Percentiles rank a stretch among this genome's conserved stretches.
These are phyloP conservation scores for Thymus quinquecostatus DNA, from an alignment of 257 asterid species.

Conservation along the genomic window DNA sequence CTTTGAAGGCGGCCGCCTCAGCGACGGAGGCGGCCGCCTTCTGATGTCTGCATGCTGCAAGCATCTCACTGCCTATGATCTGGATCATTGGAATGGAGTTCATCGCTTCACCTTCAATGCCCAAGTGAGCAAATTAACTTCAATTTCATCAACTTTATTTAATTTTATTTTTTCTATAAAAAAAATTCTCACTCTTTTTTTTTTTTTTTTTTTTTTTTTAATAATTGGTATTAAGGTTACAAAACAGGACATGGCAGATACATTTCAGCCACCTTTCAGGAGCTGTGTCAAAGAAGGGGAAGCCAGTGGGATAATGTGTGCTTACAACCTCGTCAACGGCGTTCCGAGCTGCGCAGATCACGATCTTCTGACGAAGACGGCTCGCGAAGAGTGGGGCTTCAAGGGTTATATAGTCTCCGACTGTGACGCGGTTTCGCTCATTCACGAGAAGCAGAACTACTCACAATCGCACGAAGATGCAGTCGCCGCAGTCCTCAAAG, in stretches of 20 bases:
- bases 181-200: too few relatives aligned
- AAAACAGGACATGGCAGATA: conserved; percentile 56
- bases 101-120: conserved; percentile 66
- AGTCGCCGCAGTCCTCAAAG: conserved; percentile 64
- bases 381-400: conserved; percentile 72
- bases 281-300: conserved; percentile 45
- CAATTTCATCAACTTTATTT: too few relatives aligned
- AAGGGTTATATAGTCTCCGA: conserved; percentile 67
- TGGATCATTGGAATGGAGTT: conserved; percentile 66
- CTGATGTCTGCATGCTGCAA: conserved; percentile 79
- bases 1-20: conserved; percentile 55
- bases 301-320: conserved; percentile 57
- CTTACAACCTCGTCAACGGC: conserved; percentile 55
- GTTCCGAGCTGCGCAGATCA: conserved; percentile 52
- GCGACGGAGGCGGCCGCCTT: conserved; percentile 49
- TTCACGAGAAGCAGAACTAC: conserved; percentile 49
- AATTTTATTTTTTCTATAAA: too few relatives aligned
- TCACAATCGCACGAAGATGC: conserved; percentile 63
- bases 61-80: conserved; percentile 74
- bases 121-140: conserved; percentile 20
- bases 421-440: conserved; percentile 60
- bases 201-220: too few relatives aligned
- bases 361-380: conserved; percentile 52
- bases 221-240: conserved; percentile 34
- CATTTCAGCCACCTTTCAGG: conserved; percentile 53